These are phyloP conservation scores for Plasmodium cynomolgi DNA, from an alignment of 169 alveolate species.

Conservation along the genomic window DNA sequence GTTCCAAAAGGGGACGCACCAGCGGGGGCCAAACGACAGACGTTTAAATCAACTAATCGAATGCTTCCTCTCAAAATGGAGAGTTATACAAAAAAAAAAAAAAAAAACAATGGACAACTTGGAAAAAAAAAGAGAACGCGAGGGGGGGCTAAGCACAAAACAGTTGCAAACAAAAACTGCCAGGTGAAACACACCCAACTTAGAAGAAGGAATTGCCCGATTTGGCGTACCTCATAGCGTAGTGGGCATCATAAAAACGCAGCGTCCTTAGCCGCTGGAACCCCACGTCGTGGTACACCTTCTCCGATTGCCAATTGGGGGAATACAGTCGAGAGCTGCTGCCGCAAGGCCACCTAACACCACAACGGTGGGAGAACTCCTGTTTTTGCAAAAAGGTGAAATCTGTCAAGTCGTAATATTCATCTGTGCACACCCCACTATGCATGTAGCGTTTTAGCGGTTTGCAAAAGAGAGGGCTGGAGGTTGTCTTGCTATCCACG, in stretches of 20 bases:
- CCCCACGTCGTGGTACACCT: constrained; percentile 23
- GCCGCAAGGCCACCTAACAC: constrained; percentile 83
- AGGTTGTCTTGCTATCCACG: background rate
- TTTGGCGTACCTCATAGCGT: constrained; percentile 5
- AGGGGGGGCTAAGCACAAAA: background rate
- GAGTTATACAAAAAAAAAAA: background rate
- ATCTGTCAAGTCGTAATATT: background rate
- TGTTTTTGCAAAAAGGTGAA: constrained; percentile 76
- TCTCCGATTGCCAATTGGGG: constrained; percentile 51
- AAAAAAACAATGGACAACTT: background rate
- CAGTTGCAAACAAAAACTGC: background rate
- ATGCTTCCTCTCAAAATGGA: background rate
- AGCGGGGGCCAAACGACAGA: background rate
- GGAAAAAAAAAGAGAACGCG: background rate
- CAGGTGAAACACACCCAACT: background rate
- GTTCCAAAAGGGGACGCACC: background rate
- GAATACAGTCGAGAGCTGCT: constrained; percentile 4
- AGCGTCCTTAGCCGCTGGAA: constrained; percentile 25
- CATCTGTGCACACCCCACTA: constrained; percentile 39
- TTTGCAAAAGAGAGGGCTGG: constrained; percentile 9
- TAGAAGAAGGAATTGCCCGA: constrained; percentile 15
- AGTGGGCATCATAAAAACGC: constrained; percentile 31
- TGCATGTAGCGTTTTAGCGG: constrained; percentile 1
- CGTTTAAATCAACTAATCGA: background rate
- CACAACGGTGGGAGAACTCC: constrained; percentile 79